These are phyloP conservation scores for Claviceps cyperi DNA, from an alignment of 2,329 filamentous ascomycete species.

Conservation along the genomic window DNA sequence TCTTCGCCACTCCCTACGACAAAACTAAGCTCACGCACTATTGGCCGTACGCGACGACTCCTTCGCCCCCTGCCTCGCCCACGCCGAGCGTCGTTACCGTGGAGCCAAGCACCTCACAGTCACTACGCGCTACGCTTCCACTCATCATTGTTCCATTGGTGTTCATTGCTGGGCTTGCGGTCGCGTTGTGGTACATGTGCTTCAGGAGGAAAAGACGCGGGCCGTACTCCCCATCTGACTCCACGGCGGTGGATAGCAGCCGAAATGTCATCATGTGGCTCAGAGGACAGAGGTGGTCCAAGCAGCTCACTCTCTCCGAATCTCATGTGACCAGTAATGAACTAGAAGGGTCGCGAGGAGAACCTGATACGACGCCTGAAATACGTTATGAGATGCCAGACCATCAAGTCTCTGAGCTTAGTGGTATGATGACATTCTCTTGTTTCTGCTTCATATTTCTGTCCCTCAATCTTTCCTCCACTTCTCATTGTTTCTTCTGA, in stretches of 20 bases:
- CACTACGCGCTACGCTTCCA: conserved; percentile 5
- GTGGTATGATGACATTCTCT: conserved; percentile 19
- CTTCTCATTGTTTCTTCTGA: not conserved
- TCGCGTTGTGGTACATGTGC: conserved; percentile 36
- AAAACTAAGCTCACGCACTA: conserved; percentile 40
- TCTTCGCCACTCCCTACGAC: conserved; percentile 44
- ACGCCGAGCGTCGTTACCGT: not conserved
- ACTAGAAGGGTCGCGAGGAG: not conserved
- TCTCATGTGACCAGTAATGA: not conserved
- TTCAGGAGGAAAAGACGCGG: conserved; percentile 29
- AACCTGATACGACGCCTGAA: not conserved
- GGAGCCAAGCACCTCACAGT: not conserved
- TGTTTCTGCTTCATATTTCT: not conserved
- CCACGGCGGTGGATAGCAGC: conserved; percentile 30
- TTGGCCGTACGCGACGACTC: conserved; percentile 40
- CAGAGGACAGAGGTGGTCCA: conserved; percentile 27
- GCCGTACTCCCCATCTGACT: conserved; percentile 19
- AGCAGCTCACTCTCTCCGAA: conserved; percentile 14
- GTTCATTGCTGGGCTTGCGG: conserved; percentile 12
- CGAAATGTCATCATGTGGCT: conserved; percentile 39
- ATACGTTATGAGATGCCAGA: conserved; percentile 25
- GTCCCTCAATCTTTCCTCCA: not conserved
- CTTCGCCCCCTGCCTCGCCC: not conserved
- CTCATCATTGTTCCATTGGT: conserved; percentile 7
- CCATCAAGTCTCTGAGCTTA: conserved; percentile 31